Evolutionary conservation across 345 rosid species (phyloP).

Genomic region (Lumnitzera racemosa): DNA sequence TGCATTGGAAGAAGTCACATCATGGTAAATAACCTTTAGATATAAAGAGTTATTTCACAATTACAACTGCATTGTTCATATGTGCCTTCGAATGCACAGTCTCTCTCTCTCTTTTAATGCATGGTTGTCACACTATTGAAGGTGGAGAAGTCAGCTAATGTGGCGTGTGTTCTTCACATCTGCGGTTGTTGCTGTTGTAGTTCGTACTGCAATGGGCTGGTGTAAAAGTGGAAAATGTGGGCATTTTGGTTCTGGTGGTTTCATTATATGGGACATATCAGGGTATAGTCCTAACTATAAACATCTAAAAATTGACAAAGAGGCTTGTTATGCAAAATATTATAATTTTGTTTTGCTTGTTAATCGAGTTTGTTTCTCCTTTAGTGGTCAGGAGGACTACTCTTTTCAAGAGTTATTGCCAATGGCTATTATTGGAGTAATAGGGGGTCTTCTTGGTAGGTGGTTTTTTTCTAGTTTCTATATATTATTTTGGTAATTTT

Average conservation of each 20-base stretch:
- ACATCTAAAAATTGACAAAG: too few relatives aligned
- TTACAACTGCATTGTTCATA: background rate
- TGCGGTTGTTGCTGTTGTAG: constrained; percentile 96
- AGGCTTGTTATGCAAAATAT: background rate
- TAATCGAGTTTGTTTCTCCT: constrained; percentile 12
- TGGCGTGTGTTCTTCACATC: constrained; percentile 99
- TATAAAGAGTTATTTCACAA: background rate
- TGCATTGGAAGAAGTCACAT: constrained; percentile 96
- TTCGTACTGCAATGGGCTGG: constrained; percentile 95
- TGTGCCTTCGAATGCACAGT: too few relatives aligned
- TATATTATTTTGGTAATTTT: background rate
- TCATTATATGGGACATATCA: constrained; percentile 93
- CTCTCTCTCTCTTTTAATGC: background rate
- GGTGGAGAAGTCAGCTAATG: constrained; percentile 99
- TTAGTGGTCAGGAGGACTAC: constrained; percentile 95
- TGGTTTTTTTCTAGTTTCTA: constrained; percentile 7
- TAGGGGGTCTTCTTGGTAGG: constrained; percentile 91
- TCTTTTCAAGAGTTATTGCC: constrained; percentile 88
- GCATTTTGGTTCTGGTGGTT: constrained; percentile 95
- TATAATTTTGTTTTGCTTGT: constrained; percentile 6
- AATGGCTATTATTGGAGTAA: constrained; percentile 91
- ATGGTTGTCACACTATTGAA: constrained; percentile 21
- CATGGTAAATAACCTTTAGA: constrained; percentile 46
- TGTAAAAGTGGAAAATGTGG: constrained; percentile 96
- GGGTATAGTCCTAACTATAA: constrained; percentile 47